A percentile compares a stretch with the other conserved stretches of the same genome.
Evolutionary conservation across 192 early-diverging fungal species (phyloP).

Genomic region (Lobulomyces angularis): DNA sequence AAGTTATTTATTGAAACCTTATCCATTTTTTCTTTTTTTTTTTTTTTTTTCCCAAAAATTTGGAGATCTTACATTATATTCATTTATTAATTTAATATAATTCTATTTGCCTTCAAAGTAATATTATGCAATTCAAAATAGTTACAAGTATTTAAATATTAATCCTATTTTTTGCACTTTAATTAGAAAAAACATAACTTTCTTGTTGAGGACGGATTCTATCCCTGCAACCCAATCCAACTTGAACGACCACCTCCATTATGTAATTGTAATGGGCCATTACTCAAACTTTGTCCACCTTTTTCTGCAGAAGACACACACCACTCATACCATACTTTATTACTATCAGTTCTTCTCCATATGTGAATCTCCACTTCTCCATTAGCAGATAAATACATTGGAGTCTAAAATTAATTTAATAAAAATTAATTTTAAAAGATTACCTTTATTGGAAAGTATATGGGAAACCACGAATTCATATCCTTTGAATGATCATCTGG

Average conservation of each 20-base stretch:
- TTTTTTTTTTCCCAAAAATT: slow-evolving; percentile 16
- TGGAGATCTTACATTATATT: slow-evolving; percentile 20
- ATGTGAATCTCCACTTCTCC: slow-evolving; percentile 56
- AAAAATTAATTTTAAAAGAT: neutral
- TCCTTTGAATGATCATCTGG: slow-evolving; percentile 76
- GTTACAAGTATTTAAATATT: slow-evolving; percentile 6
- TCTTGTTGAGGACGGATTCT: slow-evolving; percentile 3
- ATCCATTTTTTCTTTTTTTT: slow-evolving; percentile 30
- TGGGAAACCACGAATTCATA: slow-evolving; percentile 99
- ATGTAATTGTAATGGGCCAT: no score
- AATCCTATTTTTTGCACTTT: slow-evolving; percentile 1
- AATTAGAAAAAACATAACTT: no score
- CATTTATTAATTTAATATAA: slow-evolving; percentile 13
- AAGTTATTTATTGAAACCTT: slow-evolving; percentile 65
- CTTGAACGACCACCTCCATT: slow-evolving; percentile 9
- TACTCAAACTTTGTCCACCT: no score
- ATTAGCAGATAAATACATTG: slow-evolving; percentile 53
- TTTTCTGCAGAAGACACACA: no score
- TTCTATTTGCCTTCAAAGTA: slow-evolving; percentile 32
- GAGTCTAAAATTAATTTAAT: slow-evolving; percentile 33
- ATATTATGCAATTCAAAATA: slow-evolving; percentile 14
- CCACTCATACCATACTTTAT: slow-evolving; percentile 99
- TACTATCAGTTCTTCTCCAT: slow-evolving; percentile 65
- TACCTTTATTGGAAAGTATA: slow-evolving; percentile 82
- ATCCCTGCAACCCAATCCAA: slow-evolving; percentile 1